Conservation (phyloP, 768 basidiomycete species). For the Tylopilus felleus region DNA sequence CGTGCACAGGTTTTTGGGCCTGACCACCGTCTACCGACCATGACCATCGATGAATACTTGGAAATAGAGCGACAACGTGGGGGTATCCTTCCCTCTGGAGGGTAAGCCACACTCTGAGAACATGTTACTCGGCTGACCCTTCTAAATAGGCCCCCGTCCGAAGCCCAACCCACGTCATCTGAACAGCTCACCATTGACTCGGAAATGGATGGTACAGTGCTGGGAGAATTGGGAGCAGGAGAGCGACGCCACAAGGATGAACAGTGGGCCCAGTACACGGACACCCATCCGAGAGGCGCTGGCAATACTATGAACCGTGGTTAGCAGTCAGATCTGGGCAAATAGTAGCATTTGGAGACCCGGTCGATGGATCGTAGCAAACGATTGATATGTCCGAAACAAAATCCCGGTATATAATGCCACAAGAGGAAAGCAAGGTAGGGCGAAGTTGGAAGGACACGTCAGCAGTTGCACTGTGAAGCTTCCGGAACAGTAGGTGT, state of each 20-base stretch:
- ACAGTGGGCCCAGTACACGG: slow-evolving; percentile 87
- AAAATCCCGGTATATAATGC: slow-evolving; percentile 29
- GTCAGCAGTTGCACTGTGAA: slow-evolving; percentile 79
- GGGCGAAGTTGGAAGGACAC: background rate
- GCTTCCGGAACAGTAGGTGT: slow-evolving; percentile 77
- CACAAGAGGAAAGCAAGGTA: slow-evolving; percentile 5
- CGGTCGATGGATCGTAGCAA: slow-evolving; percentile 12
- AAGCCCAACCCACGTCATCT: slow-evolving; percentile 62
- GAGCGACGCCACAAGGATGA: slow-evolving; percentile 82
- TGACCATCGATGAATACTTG: slow-evolving; percentile 95
- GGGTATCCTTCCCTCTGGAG: slow-evolving; percentile 84
- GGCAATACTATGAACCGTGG: slow-evolving; percentile 98
- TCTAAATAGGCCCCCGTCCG: slow-evolving; percentile 57
- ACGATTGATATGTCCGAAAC: slow-evolving; percentile 22
- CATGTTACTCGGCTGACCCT: slow-evolving; percentile 2
- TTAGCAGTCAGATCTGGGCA: slow-evolving; percentile 11
- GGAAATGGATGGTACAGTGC: slow-evolving; percentile 77
- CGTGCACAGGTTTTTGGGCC: slow-evolving; percentile 82
- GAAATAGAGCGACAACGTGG: slow-evolving; percentile 80
- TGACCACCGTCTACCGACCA: slow-evolving; percentile 82
- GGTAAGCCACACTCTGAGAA: slow-evolving; percentile 47
- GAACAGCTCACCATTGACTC: slow-evolving; percentile 77
- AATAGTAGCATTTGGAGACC: slow-evolving; percentile 7
- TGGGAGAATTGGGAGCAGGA: slow-evolving; percentile 67
- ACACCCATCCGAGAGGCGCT: slow-evolving; percentile 82